Conservation (phyloP, 1,139 yeast species). For the Candida labiduridarum region DNA sequence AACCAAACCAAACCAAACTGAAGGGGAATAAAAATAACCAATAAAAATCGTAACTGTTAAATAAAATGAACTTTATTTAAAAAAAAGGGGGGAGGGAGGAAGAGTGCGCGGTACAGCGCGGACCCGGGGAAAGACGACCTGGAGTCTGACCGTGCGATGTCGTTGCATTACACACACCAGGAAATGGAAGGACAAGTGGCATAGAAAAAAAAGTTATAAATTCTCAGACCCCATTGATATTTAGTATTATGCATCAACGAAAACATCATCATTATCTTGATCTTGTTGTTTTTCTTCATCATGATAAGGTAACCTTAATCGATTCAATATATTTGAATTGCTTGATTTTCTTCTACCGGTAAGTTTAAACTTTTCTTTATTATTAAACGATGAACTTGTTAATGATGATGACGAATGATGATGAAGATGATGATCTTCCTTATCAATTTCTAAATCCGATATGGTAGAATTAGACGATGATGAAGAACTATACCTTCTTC, state of each 20-base stretch:
- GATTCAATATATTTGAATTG: conserved; percentile 13
- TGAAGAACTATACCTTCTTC: conserved; percentile 25
- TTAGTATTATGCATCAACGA: conserved; percentile 27
- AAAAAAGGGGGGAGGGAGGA: background rate
- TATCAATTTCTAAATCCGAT: conserved; percentile 5
- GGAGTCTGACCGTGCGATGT: no score
- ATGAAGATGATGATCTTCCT: background rate
- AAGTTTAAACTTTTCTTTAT: conserved; percentile 4
- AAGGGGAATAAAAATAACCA: conserved; percentile 3
- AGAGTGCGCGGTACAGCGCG: background rate
- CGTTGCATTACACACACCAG: no score
- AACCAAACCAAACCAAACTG: conserved; percentile 12
- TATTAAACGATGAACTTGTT: background rate
- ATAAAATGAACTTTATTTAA: background rate
- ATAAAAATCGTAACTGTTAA: conserved; percentile 1
- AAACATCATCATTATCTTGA: conserved; percentile 31
- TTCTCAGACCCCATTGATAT: no score
- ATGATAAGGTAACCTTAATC: conserved; percentile 18
- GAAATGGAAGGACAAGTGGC: no score
- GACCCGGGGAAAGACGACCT: no score
- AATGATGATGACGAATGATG: background rate
- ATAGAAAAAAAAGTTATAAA: no score
- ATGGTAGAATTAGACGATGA: conserved; percentile 11
- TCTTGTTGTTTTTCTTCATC: conserved; percentile 2
- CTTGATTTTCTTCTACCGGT: conserved; percentile 9